Base-by-base conservation (phyloP, 2,329 filamentous ascomycete genomes). In the Neonectria sp. region DNA sequence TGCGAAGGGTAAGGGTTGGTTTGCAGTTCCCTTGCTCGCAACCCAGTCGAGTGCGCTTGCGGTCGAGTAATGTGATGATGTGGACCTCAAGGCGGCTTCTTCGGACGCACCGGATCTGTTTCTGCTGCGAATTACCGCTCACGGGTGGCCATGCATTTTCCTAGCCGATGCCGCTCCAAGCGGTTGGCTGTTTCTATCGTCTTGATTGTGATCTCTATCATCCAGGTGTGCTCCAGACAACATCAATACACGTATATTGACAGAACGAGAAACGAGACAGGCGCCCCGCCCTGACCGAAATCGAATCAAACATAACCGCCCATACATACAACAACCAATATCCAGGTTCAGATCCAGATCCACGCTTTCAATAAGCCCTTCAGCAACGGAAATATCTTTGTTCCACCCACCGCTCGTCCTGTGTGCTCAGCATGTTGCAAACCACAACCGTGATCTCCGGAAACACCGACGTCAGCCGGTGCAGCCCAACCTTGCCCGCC, bases 401-500 rank as follows among this genome's bases (percentile, higher is more conserved):
- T 84, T 98, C 95, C 53, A 98, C 90, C 95, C 95, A 98, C 70
- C 95, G 88, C 72, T 92, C 90, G 81, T 98, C 94, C 68, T 92
- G 89, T 73, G 97, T 94, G 62, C 92, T 89, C 31, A 95, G 90
- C 75, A 97, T 88, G 68, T 92, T 91, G 72, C 93, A 94, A 31
- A 97, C 91, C 21, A 98, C 94, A 21, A 97, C 92, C 59, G 91
- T 92, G 55, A 98, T 91, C 5, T 92, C 91, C 0, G 96, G 95
- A 76, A 96, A 99, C 3, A 97, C 96, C 64, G 92, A 94, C 68
- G 94, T 93, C 75, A 99, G 83, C 70, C 96, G 88, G 77, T 96
- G 94, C 68, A 98, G 80, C 1, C 95, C 96, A 73, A 93, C 90
- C 71, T 91, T 91, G 9, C 95, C 95, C 4, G 95, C 95, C 71